Evolutionary conservation across 352 stramenopile genomes (phyloP).

Genomic region (Globisporangium heterothallicum): DNA sequence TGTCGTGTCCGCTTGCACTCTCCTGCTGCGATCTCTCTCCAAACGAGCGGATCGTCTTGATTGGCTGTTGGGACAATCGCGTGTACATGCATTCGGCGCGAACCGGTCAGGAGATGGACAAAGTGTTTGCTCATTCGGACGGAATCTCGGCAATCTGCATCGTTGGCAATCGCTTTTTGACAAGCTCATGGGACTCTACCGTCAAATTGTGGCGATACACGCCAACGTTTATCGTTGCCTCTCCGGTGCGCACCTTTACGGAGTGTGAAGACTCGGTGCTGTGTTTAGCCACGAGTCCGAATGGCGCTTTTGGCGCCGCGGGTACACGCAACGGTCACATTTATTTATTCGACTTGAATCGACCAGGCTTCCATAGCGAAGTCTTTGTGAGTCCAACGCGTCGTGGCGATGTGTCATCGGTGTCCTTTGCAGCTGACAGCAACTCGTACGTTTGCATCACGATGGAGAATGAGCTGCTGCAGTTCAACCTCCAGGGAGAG

Average conservation of each 20-base stretch:
- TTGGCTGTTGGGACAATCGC: slow-evolving; percentile 70
- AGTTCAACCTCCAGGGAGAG: slow-evolving; percentile 47
- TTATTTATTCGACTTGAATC: slow-evolving; percentile 45
- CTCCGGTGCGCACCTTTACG: slow-evolving; percentile 46
- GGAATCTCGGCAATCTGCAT: slow-evolving; percentile 68
- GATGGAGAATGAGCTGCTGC: slow-evolving; percentile 59
- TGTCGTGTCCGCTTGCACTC: slow-evolving; percentile 32
- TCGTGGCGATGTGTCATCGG: slow-evolving; percentile 38
- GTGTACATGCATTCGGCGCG: slow-evolving; percentile 72
- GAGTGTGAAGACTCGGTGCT: slow-evolving; percentile 62
- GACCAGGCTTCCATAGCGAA: slow-evolving; percentile 19
- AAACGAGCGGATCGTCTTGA: slow-evolving; percentile 51
- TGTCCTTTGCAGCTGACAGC: slow-evolving; percentile 46
- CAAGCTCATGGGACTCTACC: slow-evolving; percentile 73
- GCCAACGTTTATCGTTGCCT: slow-evolving; percentile 37
- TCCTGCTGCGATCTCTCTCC: slow-evolving; percentile 70
- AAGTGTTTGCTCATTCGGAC: slow-evolving; percentile 56
- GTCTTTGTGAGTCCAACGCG: slow-evolving; percentile 29
- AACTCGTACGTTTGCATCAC: slow-evolving; percentile 63
- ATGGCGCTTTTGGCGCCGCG: slow-evolving; percentile 40
- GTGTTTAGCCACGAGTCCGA: slow-evolving; percentile 58
- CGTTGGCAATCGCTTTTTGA: slow-evolving; percentile 49
- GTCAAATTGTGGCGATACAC: slow-evolving; percentile 77
- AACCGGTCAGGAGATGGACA: slow-evolving; percentile 53
- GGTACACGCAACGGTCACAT: slow-evolving; percentile 52